Evolutionary conservation across 2,329 filamentous ascomycete genomes (phyloP), one percentile per base, ranked within the genome.

Genomic region (Aspergillus ochraceus): DNA sequence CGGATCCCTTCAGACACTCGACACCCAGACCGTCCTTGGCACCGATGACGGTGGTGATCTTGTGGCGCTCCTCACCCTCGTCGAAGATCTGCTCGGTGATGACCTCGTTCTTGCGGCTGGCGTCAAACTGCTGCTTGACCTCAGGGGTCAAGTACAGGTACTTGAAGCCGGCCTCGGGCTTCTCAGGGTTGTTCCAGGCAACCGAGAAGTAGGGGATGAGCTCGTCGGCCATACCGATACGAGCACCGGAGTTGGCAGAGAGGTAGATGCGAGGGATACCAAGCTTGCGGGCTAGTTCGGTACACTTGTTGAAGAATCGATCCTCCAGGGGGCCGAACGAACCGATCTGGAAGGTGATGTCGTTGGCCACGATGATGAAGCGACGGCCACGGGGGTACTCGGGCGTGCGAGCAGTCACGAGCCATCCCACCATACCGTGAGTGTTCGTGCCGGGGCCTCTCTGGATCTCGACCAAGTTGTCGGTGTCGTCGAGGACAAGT

Each of bases 291-390:
- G 95, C 95, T 66, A 97, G 84, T 79, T 99, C 93, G 10, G 95
- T 98, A 82, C 95, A 99, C 85, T 98, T 97, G 84, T 96, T 86
- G 88, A 99, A 99, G 87, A 97, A 99, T 70, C 91, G 90, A 79
- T 99, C 95, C 81, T 99, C 95, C 79, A 90, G 89, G 46, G 95
- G 95, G 55, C 95, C 95, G 76, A 99, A 99, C 2, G 92, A 97
- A 72, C 95, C 95, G 76, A 98, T 99, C 84, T 96, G 96, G 86
- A 92, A 98, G 19, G 95, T 99, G 77, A 99, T 99, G 74, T 99
- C 95, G 84, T 99, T 99, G 84, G 95, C 93, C 64, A 99, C 89
- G 66, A 99, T 91, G 74, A 99, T 88, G 80, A 98, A 97, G 73
- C 91, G 91, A 68, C 95, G 88, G 60, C 95, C 95, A 65, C 87